Evolutionary conservation across 169 alveolate species (phyloP), one percentile per base, ranked within the genome.

Genomic region (Plasmodium adleri): DNA sequence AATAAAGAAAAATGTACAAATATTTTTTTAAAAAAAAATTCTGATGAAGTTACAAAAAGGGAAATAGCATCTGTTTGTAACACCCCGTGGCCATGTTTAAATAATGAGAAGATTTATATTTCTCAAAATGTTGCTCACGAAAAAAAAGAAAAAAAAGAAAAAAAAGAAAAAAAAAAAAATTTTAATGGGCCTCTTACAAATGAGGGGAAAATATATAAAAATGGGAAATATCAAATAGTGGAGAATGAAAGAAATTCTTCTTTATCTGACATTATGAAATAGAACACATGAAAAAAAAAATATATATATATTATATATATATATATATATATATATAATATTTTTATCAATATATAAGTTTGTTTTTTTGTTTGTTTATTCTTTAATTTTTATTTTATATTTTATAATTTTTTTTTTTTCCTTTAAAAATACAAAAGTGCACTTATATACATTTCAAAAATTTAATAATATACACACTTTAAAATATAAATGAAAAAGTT

Each of bases 1-100:
- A 67, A 80, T 60, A 62, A 59, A 1, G 90, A 80, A 47, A 80
- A 54, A 59, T 80, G 90, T 80, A 62, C 32, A n/a, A 15, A 67
- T 68, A 80, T 80, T 8, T 54, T 45, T 49, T 47, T 80, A 24
- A 45, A 52, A 60, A 32, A 67, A 9, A 50, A 60, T 32, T 39
- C 80, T 1, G 83, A 67, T 15, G 90, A 80, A 32, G 43, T 12
- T 28, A 68, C 83, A 39, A 80, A 80, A 59, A 68, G 90, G 45
- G 83, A 80, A 62, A 39, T 80, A 72, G 90, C 90, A 13, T 80
- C 90, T 22, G 58, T 10, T 45, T 80, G 90, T 26, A 43, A 80
- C 62, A 39, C 90, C 73, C 90, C 90, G n/a, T 80, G 90, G 90
- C 83, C 90, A 13, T 80, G 90, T 39, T 15, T 72, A 0, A 7